Evolutionary conservation across 192 early-diverging fungal genomes (phyloP).

Genomic region (Linnemannia hyalina): DNA sequence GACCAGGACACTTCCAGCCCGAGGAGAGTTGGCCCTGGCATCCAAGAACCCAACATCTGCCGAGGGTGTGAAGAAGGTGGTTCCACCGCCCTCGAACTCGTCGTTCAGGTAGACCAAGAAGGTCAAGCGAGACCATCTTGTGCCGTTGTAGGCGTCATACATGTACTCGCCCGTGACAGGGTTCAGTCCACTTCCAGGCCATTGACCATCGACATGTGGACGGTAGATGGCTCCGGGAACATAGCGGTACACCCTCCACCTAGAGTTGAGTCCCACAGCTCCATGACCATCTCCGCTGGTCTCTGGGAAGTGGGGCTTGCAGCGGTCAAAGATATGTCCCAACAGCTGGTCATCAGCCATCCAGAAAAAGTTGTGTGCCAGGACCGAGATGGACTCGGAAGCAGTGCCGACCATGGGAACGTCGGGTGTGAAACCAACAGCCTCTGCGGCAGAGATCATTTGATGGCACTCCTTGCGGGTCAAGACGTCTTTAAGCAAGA

Average conservation of each 20-base stretch:
- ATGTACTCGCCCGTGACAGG: constrained; percentile 67
- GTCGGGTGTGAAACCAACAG: constrained; percentile 74
- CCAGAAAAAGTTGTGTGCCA: constrained; percentile 80
- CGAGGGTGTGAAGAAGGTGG: constrained; percentile 57
- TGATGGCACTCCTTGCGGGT: constrained; percentile 66
- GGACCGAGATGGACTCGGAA: constrained; percentile 61
- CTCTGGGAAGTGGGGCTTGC: constrained; percentile 65
- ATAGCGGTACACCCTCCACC: constrained; percentile 77
- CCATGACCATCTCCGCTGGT: constrained; percentile 54
- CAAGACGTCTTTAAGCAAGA: constrained; percentile 69
- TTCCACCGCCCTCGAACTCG: constrained; percentile 66
- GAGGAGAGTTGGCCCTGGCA: constrained; percentile 40
- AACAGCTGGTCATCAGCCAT: constrained; percentile 71
- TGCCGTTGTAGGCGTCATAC: constrained; percentile 65
- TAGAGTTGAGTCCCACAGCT: constrained; percentile 68
- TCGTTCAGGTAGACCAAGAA: constrained; percentile 65
- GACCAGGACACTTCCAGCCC: constrained; percentile 52
- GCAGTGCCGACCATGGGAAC: constrained; percentile 69
- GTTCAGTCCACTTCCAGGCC: constrained; percentile 72
- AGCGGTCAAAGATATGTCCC: constrained; percentile 63
- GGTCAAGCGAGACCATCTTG: constrained; percentile 54
- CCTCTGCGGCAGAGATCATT: constrained; percentile 69
- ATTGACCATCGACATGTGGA: constrained; percentile 77
- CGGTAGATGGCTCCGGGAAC: constrained; percentile 75
- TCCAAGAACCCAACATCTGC: constrained; percentile 54